phyloP scores from a whole-genome alignment of 352 stramenopile species.

The Pythium sp. region DNA sequence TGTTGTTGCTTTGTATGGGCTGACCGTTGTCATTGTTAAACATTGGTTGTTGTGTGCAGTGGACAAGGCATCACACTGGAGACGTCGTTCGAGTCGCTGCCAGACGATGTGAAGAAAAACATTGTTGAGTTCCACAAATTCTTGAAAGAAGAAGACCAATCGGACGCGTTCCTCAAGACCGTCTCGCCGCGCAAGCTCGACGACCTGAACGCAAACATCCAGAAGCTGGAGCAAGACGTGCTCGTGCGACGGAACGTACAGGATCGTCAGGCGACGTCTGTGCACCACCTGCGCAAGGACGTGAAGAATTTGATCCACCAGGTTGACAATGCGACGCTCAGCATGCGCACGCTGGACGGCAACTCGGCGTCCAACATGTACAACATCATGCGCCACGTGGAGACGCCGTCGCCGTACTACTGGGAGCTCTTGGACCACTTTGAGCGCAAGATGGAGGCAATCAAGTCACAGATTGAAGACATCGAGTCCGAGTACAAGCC shows the following conservation, averaged over 20 bases:
- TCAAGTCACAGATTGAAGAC: constrained; percentile 77
- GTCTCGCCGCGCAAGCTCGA: constrained; percentile 60
- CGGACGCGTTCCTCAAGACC: constrained; percentile 69
- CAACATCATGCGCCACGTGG: constrained; percentile 69
- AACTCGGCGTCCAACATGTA: constrained; percentile 38
- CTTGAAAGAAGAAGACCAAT: constrained; percentile 70
- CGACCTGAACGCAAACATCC: constrained; percentile 52
- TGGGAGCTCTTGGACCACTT: constrained; percentile 75
- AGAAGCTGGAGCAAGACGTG: constrained; percentile 59
- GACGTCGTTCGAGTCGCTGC: constrained; percentile 67
- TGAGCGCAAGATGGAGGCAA: constrained; percentile 62
- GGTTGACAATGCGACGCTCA: constrained; percentile 66
- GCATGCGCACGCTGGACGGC: constrained; percentile 58
- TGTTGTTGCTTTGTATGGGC: background rate
- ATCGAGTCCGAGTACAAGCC: constrained; percentile 65
- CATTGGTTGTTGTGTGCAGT: background rate
- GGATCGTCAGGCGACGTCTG: constrained; percentile 48
- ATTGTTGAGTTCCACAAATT: constrained; percentile 74
- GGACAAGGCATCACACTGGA: constrained; percentile 56
- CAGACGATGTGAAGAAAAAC: constrained; percentile 72
- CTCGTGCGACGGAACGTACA: constrained; percentile 57
- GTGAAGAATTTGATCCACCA: constrained; percentile 73
- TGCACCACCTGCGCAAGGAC: constrained; percentile 72
- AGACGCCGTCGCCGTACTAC: constrained; percentile 81
- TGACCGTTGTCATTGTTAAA: background rate